Base-by-base conservation (phyloP, 2,329 filamentous ascomycete species). In the Chalaropsis ovoidea region DNA sequence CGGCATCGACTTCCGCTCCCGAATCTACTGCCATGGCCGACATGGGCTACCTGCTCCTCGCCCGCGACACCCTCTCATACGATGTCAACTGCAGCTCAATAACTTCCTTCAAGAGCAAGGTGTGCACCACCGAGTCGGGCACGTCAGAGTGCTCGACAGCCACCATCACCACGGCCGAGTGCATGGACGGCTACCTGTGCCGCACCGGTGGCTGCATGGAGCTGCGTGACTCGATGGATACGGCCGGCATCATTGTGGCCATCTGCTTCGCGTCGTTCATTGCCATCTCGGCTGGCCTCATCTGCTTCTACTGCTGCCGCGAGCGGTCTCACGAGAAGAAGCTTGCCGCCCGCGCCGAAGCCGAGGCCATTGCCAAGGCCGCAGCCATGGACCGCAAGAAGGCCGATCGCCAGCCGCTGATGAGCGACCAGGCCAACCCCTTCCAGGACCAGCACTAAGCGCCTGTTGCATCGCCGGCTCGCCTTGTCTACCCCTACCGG, bases 241-340 rank as follows among this genome's bases (percentile, higher is more conserved):
- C 76, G 1, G 74, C 74, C 49, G 80, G 78, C 68, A 74, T 81
- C 70, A 74, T 81, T 71, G 75, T 83, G 68, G 73, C 77, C 70
- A 73, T 80, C 68, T 70, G 79, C 72, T 78, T 85, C 45, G 78
- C 74, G 65, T 68, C 72, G n/a, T 74, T 72, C 67, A 70, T 79
- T 68, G 71, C 73, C 68, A 54, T 75, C 63, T 73, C 75, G 69
- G 68, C 79, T 67, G 72, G 70, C 61, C 69, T 73, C 68, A 72
- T 84, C 65, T 76, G 78, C 71, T 79, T 79, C 75, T 74, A 79
- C 69, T 83, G 80, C 78, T 80, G 77, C 76, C 75, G 75, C 68
- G 81, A 84, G 69, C 75, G 77, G 69, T 73, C 72, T 72, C 69
- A 75, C 69, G 76, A 80, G 70, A 77, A 76, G 72, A 74, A 75